These are phyloP conservation scores for Corinectria fuckeliana DNA, from an alignment of 2,329 filamentous ascomycete genomes.

Conservation along the genomic window DNA sequence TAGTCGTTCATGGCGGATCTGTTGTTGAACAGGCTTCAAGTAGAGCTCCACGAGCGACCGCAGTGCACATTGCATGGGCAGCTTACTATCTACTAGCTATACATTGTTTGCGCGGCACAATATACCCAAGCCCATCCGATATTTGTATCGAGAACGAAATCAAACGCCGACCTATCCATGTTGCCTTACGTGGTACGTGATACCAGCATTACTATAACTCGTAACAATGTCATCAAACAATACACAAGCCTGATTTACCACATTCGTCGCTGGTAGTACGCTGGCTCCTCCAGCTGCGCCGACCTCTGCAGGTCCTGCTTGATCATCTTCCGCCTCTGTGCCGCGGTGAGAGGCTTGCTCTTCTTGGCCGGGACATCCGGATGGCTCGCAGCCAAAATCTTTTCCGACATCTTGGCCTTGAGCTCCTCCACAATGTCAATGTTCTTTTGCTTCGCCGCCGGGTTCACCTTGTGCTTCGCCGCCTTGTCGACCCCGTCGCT, in stretches of 20 bases:
- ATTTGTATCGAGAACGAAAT: not conserved
- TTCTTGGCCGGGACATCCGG: slow-evolving; percentile 47
- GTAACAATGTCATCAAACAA: not conserved
- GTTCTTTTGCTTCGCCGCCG: slow-evolving; percentile 33
- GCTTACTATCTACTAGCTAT: not conserved
- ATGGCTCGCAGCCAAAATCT: slow-evolving; percentile 44
- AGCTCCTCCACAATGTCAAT: slow-evolving; percentile 43
- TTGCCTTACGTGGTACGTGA: not conserved
- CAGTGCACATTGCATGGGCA: not conserved
- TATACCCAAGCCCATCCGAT: not conserved
- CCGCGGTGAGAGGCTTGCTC: slow-evolving; percentile 57
- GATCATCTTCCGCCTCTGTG: slow-evolving; percentile 62
- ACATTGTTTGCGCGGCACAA: too few species aligned
- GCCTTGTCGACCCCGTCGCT: slow-evolving; percentile 15
- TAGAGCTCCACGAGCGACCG: not conserved
- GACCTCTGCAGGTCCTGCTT: slow-evolving; percentile 62
- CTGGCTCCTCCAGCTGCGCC: slow-evolving; percentile 52
- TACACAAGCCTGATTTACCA: slow-evolving; percentile 47
- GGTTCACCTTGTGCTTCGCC: slow-evolving; percentile 16
- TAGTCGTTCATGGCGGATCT: too few species aligned
- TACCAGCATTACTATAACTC: not conserved
- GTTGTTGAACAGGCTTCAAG: too few species aligned
- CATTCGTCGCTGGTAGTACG: slow-evolving; percentile 62
- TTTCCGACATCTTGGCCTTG: slow-evolving; percentile 41
- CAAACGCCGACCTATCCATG: slow-evolving; percentile 1